Evolutionary conservation across 306 rosid genomes (phyloP), one percentile per base, ranked within the genome.

Genomic region (Cucurbita maxima): DNA sequence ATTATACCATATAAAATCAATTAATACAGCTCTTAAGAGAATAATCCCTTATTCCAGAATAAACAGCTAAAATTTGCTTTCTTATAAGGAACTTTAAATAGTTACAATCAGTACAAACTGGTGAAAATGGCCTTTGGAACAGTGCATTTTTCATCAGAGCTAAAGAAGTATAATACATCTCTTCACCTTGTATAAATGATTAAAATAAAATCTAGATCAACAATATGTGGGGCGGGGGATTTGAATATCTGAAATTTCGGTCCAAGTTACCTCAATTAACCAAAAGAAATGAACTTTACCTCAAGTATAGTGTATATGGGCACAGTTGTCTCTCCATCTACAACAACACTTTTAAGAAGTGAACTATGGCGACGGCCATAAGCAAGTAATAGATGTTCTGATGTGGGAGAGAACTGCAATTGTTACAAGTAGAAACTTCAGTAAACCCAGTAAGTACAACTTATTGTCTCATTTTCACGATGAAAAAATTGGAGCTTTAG

Each of bases 241-340:
- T 14, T 8, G 5, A 50, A 14, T 50, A 13, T 50, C 54, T 50
- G 5, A 50, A 18, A n/a, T 50, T n/a, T 50, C 15, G 54, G 54
- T 14, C 54, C 5, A 50, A 12, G 41, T n/a, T 34, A 70, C 22
- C 47, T 7, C 11, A 44, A 66, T 69, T 30, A 70, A 68, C 51
- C 45, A 70, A 70, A 52, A 69, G 63, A 54, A 41, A 11, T 45
- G 38, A 43, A 37, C 0, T 64, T 57, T 84, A 95, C 99, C 99
- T 95, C 99, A 82, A 95, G 85, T 71, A 95, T 91, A 67, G 99
- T 95, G 76, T 95, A 95, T 75, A 91, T 87, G 75, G 99, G 99
- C 64, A 89, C 81, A 1, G 99, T 95, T 74, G 96, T 85, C 85
- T 95, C 97, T 59, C 96, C 97, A 77, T 95, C 97, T 76, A 91